Conservation (phyloP, 2,329 filamentous ascomycete species). For the Pezicula neosporulosa region DNA sequence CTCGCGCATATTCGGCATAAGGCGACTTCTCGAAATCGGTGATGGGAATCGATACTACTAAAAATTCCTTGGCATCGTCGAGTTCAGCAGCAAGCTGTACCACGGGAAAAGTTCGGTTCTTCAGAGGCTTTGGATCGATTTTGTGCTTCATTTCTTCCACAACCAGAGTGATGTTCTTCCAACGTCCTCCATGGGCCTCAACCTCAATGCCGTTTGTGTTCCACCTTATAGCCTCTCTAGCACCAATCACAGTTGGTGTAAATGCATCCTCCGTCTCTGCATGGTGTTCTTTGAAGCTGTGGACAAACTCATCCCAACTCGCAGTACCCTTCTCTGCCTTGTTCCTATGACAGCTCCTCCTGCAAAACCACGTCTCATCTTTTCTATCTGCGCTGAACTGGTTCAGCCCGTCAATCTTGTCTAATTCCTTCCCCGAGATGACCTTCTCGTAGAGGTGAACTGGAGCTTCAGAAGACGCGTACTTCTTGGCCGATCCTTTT, state of each 20-base stretch:
- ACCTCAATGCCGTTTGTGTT: slow-evolving; percentile 39
- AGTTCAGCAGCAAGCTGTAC: slow-evolving; percentile 54
- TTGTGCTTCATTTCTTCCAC: slow-evolving; percentile 65
- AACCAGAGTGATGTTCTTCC: slow-evolving; percentile 44
- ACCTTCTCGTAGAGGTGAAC: slow-evolving; percentile 52
- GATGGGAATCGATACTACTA: slow-evolving; percentile 55
- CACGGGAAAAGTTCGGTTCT: slow-evolving; percentile 63
- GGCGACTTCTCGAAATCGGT: slow-evolving; percentile 35
- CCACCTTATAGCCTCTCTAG: slow-evolving; percentile 39
- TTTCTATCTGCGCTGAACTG: slow-evolving; percentile 26
- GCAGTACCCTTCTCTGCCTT: slow-evolving; percentile 48
- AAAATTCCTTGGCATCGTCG: slow-evolving; percentile 42
- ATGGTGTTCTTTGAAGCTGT: slow-evolving; percentile 55
- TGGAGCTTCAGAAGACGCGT: slow-evolving; percentile 42
- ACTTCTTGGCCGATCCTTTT: slow-evolving; percentile 44
- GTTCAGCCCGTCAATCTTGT: slow-evolving; percentile 29
- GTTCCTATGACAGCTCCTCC: slow-evolving; percentile 59
- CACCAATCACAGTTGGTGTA: slow-evolving; percentile 51
- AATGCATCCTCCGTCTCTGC: slow-evolving; percentile 54
- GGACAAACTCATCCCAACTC: slow-evolving; percentile 60
- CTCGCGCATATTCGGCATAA: slow-evolving; percentile 30
- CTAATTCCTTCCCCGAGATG: slow-evolving; percentile 42
- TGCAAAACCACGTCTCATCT: slow-evolving; percentile 60
- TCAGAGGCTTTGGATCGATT: slow-evolving; percentile 53
- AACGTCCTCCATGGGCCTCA: slow-evolving; percentile 33